phyloP scores from a whole-genome alignment of 306 rosid species.

The Boehmeria nivea region DNA sequence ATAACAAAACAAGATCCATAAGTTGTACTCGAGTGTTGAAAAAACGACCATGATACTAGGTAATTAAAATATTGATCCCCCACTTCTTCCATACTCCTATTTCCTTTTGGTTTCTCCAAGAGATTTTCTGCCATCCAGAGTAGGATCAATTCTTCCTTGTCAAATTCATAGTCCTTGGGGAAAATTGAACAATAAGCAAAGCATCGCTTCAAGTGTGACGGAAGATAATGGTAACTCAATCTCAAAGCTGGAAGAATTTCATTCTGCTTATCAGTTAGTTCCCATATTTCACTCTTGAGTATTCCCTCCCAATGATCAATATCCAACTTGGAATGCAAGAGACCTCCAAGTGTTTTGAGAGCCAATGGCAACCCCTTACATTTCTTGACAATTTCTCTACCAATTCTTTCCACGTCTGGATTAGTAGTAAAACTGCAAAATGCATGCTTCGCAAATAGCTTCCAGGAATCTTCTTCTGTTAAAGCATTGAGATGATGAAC shows the following conservation, averaged over 20 bases:
- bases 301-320: background rate
- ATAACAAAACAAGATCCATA: background rate
- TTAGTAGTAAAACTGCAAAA: background rate
- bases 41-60: background rate
- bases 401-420: background rate
- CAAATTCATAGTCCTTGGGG: slow-evolving; percentile 2
- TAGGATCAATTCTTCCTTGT: background rate
- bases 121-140: slow-evolving; percentile 20
- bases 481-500: background rate
- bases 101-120: background rate
- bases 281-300: slow-evolving; percentile 9
- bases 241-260: background rate
- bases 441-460: slow-evolving; percentile 19
- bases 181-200: slow-evolving; percentile 11
- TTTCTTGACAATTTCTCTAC: slow-evolving; percentile 6
- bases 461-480: background rate
- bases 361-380: slow-evolving; percentile 18
- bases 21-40: background rate
- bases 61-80: background rate
- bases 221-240: slow-evolving; percentile 16
- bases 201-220: slow-evolving; percentile 7
- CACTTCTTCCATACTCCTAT: background rate
- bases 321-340: background rate
- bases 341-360: slow-evolving; percentile 17
- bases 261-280: background rate